A percentile compares a stretch with the other conserved stretches of the same genome.
Evolutionary conservation across 2,329 filamentous ascomycete genomes (phyloP).

Genomic region (Alternaria burnsii): DNA sequence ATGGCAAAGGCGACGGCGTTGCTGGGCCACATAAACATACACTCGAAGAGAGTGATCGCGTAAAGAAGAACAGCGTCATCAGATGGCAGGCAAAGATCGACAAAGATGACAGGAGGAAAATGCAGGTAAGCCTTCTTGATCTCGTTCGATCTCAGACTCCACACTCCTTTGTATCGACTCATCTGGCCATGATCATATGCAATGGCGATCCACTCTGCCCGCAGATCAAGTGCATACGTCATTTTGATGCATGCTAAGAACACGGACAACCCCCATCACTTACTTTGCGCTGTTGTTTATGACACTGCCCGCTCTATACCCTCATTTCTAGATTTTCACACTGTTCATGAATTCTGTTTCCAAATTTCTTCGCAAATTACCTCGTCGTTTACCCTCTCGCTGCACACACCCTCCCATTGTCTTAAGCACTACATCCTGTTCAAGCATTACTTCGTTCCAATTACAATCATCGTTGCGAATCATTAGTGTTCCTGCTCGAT

Average conservation of each 20-base stretch:
- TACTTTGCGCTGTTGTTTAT: constrained; percentile 4
- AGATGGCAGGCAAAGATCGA: constrained; percentile 70
- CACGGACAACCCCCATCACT: constrained; percentile 3
- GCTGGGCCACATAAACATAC: constrained; percentile 78
- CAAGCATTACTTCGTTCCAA: neutral
- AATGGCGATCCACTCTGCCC: constrained; percentile 7
- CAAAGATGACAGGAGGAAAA: constrained; percentile 69
- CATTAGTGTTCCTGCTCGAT: constrained; percentile 15
- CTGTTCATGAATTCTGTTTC: constrained; percentile 16
- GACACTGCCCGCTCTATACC: neutral
- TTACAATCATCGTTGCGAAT: neutral
- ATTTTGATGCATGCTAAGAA: constrained; percentile 21
- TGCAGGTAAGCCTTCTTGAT: constrained; percentile 37
- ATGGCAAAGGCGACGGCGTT: constrained; percentile 74
- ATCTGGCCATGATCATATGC: constrained; percentile 7
- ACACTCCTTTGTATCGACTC: constrained; percentile 6
- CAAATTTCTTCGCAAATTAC: neutral
- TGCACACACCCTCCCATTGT: neutral
- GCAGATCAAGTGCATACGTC: constrained; percentile 19
- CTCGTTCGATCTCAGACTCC: neutral
- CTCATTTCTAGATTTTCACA: neutral
- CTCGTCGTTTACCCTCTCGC: neutral
- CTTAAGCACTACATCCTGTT: neutral
- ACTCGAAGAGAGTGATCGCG: constrained; percentile 76
- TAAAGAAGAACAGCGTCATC: constrained; percentile 82